These are phyloP conservation scores for Cyclotella atomus DNA, from an alignment of 108 stramenopile species.

Conservation along the genomic window DNA sequence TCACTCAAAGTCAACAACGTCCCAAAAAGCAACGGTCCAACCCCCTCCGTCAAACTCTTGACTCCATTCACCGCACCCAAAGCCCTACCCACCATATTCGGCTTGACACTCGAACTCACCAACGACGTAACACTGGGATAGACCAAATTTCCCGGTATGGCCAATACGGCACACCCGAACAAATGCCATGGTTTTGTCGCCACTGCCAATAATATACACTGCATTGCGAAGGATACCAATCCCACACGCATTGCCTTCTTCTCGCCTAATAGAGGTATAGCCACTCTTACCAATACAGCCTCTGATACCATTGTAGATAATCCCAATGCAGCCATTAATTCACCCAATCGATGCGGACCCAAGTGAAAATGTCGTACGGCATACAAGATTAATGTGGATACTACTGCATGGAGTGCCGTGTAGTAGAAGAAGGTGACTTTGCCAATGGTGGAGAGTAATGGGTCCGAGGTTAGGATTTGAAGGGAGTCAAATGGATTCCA, in stretches of 20 bases:
- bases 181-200: constrained; percentile 72
- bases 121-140: constrained; percentile 90
- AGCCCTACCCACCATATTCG: constrained; percentile 88
- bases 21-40: constrained; percentile 84
- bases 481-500: constrained; percentile 80
- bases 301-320: constrained; percentile 94
- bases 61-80: constrained; percentile 95
- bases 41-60: constrained; percentile 94
- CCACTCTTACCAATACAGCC: constrained; percentile 87
- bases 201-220: constrained; percentile 89
- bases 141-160: constrained; percentile 89
- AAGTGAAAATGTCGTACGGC: constrained; percentile 85
- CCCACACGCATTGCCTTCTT: constrained; percentile 80
- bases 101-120: constrained; percentile 85
- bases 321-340: constrained; percentile 92
- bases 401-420: constrained; percentile 92
- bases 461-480: constrained; percentile 61
- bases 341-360: constrained; percentile 82
- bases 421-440: constrained; percentile 93
- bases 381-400: constrained; percentile 87
- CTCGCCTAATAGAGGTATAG: constrained; percentile 88
- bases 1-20: constrained; percentile 79
- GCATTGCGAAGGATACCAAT: constrained; percentile 84
- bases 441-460: constrained; percentile 81
- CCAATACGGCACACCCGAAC: constrained; percentile 84